Base-by-base conservation (phyloP, 441 rosid genomes). In the Mallotus repandus region DNA sequence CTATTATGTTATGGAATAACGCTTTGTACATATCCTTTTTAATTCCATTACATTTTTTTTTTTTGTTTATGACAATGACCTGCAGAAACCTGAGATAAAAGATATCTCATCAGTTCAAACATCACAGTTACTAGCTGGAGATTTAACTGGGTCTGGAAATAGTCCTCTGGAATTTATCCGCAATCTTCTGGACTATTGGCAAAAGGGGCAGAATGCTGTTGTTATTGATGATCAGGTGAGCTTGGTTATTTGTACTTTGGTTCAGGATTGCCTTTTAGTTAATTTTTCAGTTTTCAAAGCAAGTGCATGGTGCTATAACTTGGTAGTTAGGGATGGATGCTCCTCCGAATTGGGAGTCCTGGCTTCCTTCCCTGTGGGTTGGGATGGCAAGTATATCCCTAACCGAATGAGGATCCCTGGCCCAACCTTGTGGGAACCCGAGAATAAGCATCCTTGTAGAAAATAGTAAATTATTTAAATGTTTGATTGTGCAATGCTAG, bases 181-280 rank as follows among this genome's bases (percentile, higher is more conserved):
- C 71, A 77, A 61, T 78, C 83, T 85, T 58, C 79, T 73, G 25
- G 81, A 71, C 41, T 71, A 53, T 66, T 81, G 84, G 84, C 69
- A 70, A 64, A 84, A 72, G 69, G 73, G 80, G 66, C 83, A 77
- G 43, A 85, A 80, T 80, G 84, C 81, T 74, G 66, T 85, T 73
- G 63, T 88, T n/a, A 63, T 79, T 56, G 88, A 88, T 81, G 89
- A 84, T 67, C 82, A 62, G 83, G 92, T 85, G 50, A 61, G 81
- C 57, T 75, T 64, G 49, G 52, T 66, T 16, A 41, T 32, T 73
- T 56, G 46, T 69, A 35, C 50, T 74, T 58, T 43, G 59, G 29
- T 74, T 53, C 52, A 13, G 48, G 54, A 21, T 43, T 29, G 66
- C 53, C 9, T 48, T 49, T 56, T 65, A 38, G 18, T 38, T 22